Evolutionary conservation across 139 green algal species (phyloP).

Genomic region (Picochlorum sp.): DNA sequence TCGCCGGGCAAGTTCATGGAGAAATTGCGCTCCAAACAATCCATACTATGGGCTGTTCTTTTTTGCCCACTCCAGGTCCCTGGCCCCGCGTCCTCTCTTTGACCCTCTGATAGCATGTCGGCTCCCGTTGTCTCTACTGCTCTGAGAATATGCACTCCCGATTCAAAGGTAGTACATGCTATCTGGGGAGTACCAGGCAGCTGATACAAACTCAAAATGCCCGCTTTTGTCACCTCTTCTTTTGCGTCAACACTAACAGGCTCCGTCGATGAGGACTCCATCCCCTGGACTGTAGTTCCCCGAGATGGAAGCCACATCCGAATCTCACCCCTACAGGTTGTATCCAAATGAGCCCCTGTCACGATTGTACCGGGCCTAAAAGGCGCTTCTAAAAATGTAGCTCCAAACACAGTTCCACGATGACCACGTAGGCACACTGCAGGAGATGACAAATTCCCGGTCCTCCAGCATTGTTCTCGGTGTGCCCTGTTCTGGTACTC

Average conservation of each 20-base stretch:
- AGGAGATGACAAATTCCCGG: not conserved
- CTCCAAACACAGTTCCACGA: not conserved
- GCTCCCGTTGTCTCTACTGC: not conserved
- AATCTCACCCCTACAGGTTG: not conserved
- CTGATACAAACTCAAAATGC: not conserved
- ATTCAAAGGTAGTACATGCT: not conserved
- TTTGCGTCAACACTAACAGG: not conserved
- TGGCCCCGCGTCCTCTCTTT: not conserved
- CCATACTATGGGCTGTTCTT: not conserved
- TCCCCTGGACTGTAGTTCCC: not conserved
- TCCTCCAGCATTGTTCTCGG: conserved; percentile 1
- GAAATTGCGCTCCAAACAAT: not conserved
- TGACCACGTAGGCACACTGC: not conserved
- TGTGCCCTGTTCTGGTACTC: not conserved
- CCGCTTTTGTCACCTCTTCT: not conserved
- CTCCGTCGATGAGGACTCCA: not conserved
- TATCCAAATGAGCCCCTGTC: not conserved
- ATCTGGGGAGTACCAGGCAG: not conserved
- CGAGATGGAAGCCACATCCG: not conserved
- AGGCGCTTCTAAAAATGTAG: not conserved
- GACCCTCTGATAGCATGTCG: not conserved
- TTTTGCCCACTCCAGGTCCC: too few relatives aligned
- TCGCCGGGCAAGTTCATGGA: not conserved
- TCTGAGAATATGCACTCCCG: not conserved
- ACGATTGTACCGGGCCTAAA: not conserved